phyloP scores from a whole-genome alignment of 192 early-diverging fungal species.

The Coemansia sp. region DNA sequence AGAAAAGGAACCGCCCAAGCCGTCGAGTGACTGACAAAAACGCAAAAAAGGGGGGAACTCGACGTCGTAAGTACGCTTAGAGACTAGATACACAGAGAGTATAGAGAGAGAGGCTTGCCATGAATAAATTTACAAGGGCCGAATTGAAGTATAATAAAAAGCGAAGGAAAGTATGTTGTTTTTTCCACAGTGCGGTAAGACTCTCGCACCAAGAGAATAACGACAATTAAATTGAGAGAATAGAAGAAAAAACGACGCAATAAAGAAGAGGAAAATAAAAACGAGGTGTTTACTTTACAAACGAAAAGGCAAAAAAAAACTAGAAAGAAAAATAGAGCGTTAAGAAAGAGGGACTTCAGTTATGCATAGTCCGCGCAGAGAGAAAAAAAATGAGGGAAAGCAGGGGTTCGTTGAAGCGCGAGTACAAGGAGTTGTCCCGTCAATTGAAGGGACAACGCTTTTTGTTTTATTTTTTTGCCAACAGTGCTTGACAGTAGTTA shows the following conservation, averaged over 20 bases:
- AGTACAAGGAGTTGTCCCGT: not conserved
- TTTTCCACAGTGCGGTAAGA: constrained; percentile 6
- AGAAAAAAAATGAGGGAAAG: constrained; percentile 1
- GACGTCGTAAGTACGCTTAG: not conserved
- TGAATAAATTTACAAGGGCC: not conserved
- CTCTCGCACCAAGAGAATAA: constrained; percentile 5
- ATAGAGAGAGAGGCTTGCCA: not conserved
- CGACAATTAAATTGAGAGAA: constrained; percentile 3
- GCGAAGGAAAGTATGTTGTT: not conserved
- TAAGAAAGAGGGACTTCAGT: not conserved
- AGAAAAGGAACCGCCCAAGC: not conserved
- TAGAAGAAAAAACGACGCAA: not conserved
- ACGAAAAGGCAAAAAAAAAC: not conserved
- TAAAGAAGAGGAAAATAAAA: not conserved
- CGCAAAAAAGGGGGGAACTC: not conserved
- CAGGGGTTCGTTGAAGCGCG: not conserved
- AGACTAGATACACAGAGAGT: not conserved
- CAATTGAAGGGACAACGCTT: constrained; percentile 13
- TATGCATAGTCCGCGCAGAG: not conserved
- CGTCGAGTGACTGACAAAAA: not conserved
- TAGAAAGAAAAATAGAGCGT: not conserved
- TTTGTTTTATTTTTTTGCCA: constrained; percentile 2
- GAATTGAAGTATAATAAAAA: not conserved
- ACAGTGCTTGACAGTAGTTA: constrained; percentile 10
- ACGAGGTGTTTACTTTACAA: constrained; percentile 5